Conservation (phyloP, 2,329 filamentous ascomycete genomes). For the Hypoxylon sp. region DNA sequence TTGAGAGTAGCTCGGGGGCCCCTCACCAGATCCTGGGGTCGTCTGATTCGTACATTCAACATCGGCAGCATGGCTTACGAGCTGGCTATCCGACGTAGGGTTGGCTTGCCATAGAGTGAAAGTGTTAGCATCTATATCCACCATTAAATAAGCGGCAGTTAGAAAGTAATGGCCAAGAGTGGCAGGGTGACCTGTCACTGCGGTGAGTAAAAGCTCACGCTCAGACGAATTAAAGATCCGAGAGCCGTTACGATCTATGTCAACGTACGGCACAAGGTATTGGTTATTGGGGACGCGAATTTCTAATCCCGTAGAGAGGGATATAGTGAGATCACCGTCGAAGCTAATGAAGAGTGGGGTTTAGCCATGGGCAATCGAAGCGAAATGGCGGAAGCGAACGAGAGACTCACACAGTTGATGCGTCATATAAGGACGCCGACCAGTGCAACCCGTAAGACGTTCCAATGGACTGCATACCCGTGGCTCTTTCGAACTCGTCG, state of each 20-base stretch:
- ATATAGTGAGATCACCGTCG: slow-evolving; percentile 52
- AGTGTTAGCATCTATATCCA: slow-evolving; percentile 53
- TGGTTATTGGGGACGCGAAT: slow-evolving; percentile 54
- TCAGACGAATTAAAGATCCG: slow-evolving; percentile 37
- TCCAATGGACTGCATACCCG: slow-evolving; percentile 30
- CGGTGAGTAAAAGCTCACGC: slow-evolving; percentile 51
- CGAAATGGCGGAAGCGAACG: neutral
- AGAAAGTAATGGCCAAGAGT: slow-evolving; percentile 56
- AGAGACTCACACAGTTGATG: slow-evolving; percentile 12
- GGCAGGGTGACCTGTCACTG: slow-evolving; percentile 38
- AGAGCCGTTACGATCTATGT: slow-evolving; percentile 50
- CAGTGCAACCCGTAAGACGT: slow-evolving; percentile 44
- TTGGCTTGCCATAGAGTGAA: slow-evolving; percentile 58
- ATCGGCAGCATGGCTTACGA: neutral
- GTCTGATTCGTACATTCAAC: slow-evolving; percentile 13
- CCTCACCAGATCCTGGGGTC: neutral
- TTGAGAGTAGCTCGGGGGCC: neutral
- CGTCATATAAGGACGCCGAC: slow-evolving; percentile 23
- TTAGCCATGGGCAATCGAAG: neutral
- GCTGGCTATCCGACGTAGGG: slow-evolving; percentile 37
- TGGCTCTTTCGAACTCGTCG: slow-evolving; percentile 41
- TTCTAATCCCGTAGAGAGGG: slow-evolving; percentile 50
- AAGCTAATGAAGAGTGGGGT: slow-evolving; percentile 40
- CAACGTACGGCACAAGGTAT: slow-evolving; percentile 51
- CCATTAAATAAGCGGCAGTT: slow-evolving; percentile 57